phyloP scores from a whole-genome alignment of 257 asterid genomes.

The Nicotiana tabacum region DNA sequence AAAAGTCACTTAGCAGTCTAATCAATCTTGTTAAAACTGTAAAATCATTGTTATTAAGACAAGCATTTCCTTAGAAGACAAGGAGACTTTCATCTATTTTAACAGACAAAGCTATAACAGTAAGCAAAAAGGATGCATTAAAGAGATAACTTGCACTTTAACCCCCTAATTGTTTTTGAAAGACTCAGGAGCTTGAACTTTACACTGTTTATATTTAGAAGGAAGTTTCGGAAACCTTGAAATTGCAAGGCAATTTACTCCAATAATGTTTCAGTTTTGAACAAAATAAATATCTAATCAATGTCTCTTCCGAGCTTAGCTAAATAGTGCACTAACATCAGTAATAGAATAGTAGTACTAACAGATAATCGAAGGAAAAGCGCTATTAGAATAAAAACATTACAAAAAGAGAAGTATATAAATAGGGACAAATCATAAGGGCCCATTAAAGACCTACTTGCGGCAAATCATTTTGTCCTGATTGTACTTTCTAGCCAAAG shows the following conservation, averaged over 20 bases:
- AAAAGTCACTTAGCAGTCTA: background rate
- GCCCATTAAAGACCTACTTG: slow-evolving; percentile 15
- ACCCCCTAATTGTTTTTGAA: background rate
- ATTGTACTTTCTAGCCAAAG: slow-evolving; percentile 33
- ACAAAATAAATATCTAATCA: background rate
- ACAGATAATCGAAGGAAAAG: background rate
- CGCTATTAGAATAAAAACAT: background rate
- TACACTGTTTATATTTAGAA: background rate
- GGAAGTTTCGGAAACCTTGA: background rate
- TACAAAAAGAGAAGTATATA: background rate
- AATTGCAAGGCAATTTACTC: background rate
- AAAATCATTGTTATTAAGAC: background rate
- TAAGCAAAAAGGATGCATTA: background rate
- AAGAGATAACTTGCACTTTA: background rate
- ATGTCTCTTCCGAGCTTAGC: background rate
- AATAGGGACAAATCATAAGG: background rate
- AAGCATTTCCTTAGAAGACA: background rate
- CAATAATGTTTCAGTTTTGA: background rate
- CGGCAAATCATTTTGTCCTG: slow-evolving; percentile 45
- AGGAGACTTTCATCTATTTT: background rate
- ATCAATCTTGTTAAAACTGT: background rate
- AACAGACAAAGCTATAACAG: background rate
- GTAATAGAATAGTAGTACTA: background rate
- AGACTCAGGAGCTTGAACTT: too few relatives aligned
- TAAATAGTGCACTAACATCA: background rate